Evolutionary conservation across 495 filamentous ascomycete genomes (phyloP), one percentile per base, ranked within the genome.

Genomic region (Hypomontagnella monticulosa): DNA sequence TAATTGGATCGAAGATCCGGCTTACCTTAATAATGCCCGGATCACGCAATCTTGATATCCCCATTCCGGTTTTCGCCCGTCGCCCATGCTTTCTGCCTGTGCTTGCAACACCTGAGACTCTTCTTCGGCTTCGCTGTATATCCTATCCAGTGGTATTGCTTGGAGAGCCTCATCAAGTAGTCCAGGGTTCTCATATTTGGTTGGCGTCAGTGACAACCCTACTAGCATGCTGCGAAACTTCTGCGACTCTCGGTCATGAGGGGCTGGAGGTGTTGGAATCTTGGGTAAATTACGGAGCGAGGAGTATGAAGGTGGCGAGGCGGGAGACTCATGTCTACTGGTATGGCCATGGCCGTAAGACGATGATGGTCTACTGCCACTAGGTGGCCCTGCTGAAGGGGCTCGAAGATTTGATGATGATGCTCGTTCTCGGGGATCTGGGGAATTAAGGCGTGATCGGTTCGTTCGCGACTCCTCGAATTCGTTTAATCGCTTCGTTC

Each of bases 1-100:
- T 7, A 20, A 32, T 42, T 32, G 19, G 9, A 47, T n/a, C 10
- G 12, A 54, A 51, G 57, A 49, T 7, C 57, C 27, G 37, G 73
- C 80, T 43, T 75, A 91, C 92, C 87, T 93, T 59, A 97, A 78
- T 60, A 99, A 81, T 60, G 95, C 91, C 69, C 90, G 87, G 67
- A 99, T 89, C 30, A 97, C 91, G 80, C 94, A 99, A 80, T 99
- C 95, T 76, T 98, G 96, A 71, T 97, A 97, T 11, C 93, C 93
- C 96, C 96, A 99, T 84, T 95, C 91, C 12, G 94, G 86, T 69
- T 89, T 91, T 57, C 84, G 83, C 18, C 86, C 86, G 47, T 88
- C 85, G 2, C 89, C 91, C 72, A 97, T 84, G 66, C 91, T 94
- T 68, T 88, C 90, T 8, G 95, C 94, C 73, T 94, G 85, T 0